Percentiles rank a stretch among this genome's conserved stretches.
Conservation (phyloP, 305 asterid species). For the Fraxinus platypoda region DNA sequence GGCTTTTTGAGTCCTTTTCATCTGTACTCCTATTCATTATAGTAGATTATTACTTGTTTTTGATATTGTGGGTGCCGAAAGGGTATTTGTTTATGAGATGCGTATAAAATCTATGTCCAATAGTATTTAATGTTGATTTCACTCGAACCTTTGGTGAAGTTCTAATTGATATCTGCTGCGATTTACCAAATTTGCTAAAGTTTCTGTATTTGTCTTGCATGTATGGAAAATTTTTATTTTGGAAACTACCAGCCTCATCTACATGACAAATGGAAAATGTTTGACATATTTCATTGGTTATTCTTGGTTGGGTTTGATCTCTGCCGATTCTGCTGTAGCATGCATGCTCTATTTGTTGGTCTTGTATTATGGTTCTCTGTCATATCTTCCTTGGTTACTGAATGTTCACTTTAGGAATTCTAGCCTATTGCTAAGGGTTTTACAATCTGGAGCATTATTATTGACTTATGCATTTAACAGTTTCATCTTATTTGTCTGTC, state of each 20-base stretch:
- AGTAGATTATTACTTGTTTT: not conserved
- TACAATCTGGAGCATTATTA: not conserved
- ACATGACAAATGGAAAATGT: not conserved
- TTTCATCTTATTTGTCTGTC: conserved; percentile 7
- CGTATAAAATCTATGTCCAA: not conserved
- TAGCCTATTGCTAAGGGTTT: not conserved
- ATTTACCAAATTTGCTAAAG: not conserved
- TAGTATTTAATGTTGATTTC: not conserved
- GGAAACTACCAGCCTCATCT: not conserved
- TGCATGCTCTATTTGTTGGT: not conserved
- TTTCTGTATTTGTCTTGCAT: not conserved
- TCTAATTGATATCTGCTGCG: not conserved
- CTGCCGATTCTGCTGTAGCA: not conserved
- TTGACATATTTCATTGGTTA: not conserved
- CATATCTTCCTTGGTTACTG: not conserved
- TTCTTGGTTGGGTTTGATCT: not conserved
- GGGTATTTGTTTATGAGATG: not conserved
- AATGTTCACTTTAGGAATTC: not conserved
- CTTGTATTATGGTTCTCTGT: not conserved
- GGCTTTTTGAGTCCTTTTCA: not conserved
- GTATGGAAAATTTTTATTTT: not conserved
- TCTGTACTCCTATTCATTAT: not conserved
- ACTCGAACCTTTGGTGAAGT: not conserved
- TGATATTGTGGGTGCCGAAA: not conserved
- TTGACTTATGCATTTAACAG: not conserved